Evolutionary conservation across 169 alveolate genomes (phyloP).

Genomic region (Pseudocohnilembus persalinus): DNA sequence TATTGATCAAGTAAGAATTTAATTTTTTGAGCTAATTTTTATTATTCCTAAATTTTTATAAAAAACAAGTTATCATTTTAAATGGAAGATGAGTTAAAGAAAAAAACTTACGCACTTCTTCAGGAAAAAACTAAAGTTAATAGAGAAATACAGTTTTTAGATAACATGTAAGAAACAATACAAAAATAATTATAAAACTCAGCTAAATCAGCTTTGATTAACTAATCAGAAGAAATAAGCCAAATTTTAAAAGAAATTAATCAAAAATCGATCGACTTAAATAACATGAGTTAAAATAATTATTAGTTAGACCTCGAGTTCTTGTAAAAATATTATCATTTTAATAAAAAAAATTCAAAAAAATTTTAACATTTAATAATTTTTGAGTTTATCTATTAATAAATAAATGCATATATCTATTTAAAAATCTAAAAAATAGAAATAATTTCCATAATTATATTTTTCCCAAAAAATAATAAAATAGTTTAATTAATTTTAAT

Average conservation of each 20-base stretch:
- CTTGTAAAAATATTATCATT: not conserved
- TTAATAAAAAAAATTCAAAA: too few relatives aligned
- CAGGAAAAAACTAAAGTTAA: conserved; percentile 35
- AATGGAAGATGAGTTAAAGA: conserved; percentile 75
- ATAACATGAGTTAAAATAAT: not conserved
- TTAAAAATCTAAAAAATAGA: too few relatives aligned
- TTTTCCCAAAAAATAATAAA: too few relatives aligned
- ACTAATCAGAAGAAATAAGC: conserved; percentile 32
- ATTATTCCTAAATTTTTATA: too few relatives aligned
- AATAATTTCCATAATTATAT: too few relatives aligned
- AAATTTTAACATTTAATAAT: too few relatives aligned
- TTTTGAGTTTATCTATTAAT: too few relatives aligned
- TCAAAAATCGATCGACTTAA: conserved; percentile 13
- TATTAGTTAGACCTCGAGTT: not conserved
- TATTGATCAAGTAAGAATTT: too few relatives aligned
- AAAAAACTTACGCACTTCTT: conserved; percentile 53
- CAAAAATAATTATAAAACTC: conserved; percentile 11
- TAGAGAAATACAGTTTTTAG: conserved; percentile 38
- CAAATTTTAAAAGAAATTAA: conserved; percentile 1
- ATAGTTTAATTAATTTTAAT: too few relatives aligned
- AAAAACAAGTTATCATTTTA: too few relatives aligned
- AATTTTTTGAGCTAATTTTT: too few relatives aligned
- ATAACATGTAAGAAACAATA: conserved; percentile 7
- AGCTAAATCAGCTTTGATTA: conserved; percentile 25
- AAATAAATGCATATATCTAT: too few relatives aligned